Conservation (phyloP, 371 early-diverging fungal genomes). For the Syncephalastrum monosporum region DNA sequence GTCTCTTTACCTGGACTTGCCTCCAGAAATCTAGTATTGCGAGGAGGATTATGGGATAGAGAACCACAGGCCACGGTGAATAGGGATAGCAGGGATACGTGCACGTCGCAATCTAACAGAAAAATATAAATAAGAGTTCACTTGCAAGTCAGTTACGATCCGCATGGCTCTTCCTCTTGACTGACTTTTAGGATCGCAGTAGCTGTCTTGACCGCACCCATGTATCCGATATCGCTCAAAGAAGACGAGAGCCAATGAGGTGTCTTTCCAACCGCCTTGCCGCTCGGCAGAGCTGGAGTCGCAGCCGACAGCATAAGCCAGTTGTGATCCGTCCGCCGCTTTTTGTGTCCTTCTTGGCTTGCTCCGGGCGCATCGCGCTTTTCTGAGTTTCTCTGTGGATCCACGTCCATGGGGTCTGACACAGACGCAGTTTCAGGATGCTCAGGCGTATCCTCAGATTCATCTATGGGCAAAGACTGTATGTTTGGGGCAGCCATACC, state of each 20-base stretch:
- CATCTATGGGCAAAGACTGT: too few species aligned
- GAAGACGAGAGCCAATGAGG: too few species aligned
- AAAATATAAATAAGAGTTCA: neutral
- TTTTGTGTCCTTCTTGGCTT: too few species aligned
- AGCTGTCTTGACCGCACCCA: slow-evolving; percentile 19
- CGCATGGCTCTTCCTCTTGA: neutral
- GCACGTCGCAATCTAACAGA: slow-evolving; percentile 36
- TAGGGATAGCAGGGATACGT: slow-evolving; percentile 46
- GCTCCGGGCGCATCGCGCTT: too few species aligned
- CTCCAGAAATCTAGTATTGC: slow-evolving; percentile 46
- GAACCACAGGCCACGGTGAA: slow-evolving; percentile 23
- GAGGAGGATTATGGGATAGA: slow-evolving; percentile 39
- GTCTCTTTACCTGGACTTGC: slow-evolving; percentile 12
- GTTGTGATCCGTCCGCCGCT: too few species aligned
- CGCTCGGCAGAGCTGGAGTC: too few species aligned
- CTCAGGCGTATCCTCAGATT: too few species aligned
- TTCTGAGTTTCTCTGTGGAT: too few species aligned
- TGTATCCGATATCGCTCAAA: neutral
- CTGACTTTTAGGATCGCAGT: slow-evolving; percentile 34
- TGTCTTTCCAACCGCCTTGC: too few species aligned
- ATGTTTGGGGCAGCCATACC: too few species aligned
- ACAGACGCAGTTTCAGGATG: too few species aligned
- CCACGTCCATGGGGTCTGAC: too few species aligned
- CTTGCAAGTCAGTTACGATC: neutral
- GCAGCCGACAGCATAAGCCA: neutral